phyloP scores from a whole-genome alignment of 352 stramenopile species.

The Phytophthora aleatoria region DNA sequence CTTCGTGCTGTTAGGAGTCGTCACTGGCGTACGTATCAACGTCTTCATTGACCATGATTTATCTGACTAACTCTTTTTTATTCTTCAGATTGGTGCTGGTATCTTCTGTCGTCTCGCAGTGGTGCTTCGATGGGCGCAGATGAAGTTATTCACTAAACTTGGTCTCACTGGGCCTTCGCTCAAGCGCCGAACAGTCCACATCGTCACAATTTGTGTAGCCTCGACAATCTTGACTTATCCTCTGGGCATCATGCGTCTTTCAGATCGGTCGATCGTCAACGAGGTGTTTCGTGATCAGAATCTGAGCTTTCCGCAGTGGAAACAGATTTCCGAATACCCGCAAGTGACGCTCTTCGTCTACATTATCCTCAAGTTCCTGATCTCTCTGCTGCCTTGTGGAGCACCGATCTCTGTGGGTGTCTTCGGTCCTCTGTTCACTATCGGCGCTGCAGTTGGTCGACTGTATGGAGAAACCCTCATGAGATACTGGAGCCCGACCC shows the following conservation, averaged over 20 bases:
- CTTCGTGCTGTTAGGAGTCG: constrained; percentile 70
- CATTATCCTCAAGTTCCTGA: constrained; percentile 77
- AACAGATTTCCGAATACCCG: constrained; percentile 64
- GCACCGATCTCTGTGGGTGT: constrained; percentile 80
- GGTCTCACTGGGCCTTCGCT: constrained; percentile 56
- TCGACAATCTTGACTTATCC: constrained; percentile 76
- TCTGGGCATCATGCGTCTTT: constrained; percentile 75
- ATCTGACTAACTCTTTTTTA: not conserved
- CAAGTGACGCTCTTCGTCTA: constrained; percentile 83
- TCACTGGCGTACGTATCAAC: constrained; percentile 63
- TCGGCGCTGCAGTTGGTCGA: constrained; percentile 75
- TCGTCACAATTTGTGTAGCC: constrained; percentile 62
- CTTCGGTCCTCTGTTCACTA: constrained; percentile 86
- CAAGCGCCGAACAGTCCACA: constrained; percentile 64
- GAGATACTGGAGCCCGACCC: constrained; percentile 75
- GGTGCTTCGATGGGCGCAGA: constrained; percentile 57
- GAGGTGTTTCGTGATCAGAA: constrained; percentile 77
- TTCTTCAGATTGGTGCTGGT: constrained; percentile 57
- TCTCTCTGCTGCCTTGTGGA: constrained; percentile 76
- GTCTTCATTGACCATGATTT: not conserved
- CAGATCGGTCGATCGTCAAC: constrained; percentile 80
- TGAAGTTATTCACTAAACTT: constrained; percentile 63
- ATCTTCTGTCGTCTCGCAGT: constrained; percentile 70
- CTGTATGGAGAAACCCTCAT: constrained; percentile 85
- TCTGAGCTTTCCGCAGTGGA: constrained; percentile 71